Base-by-base conservation (phyloP, 2,329 filamentous ascomycete species). In the Neoascochyta sp. region DNA sequence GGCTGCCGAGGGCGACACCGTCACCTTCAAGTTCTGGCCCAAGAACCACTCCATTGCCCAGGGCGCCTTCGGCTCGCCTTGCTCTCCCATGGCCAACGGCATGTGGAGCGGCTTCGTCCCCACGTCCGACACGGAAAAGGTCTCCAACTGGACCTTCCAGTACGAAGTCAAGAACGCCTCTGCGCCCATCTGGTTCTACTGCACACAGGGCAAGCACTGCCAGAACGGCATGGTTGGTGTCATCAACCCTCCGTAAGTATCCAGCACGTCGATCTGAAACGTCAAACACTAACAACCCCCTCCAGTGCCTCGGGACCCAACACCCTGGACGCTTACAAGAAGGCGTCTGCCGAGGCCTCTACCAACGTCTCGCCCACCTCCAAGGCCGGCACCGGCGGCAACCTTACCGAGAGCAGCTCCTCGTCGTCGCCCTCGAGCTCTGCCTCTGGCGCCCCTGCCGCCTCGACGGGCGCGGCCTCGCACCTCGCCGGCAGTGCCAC, bases 121-220 rank as follows among this genome's bases (percentile, higher is more conserved):
- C 12, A 52, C 49, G 16, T 42, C 39, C 22, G 39, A 43, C 18
- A 46, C 42, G n/a, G 34, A 42, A 8, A 45, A 38, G 9, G 53
- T 47, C 8, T 45, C 57, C 9, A 35, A 43, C 22, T 45, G 32
- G 25, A 54, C 51, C 5, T 65, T 59, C 46, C 51, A 45, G 24
- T 50, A 57, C 36, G 48, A 47, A 9, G 57, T 65, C 34, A 57
- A 29, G 9, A 60, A 64, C 25, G 56, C 52, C 21, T 59, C 57
- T 9, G 39, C 48, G 9, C 62, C 62, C n/a, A 45, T 63, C 37
- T 63, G 60, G 55, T 61, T 60, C 49, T 65, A 65, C 52, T 65
- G 62, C 52, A 51, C 56, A n/a, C 60, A 61, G 31, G 58, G 43
- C 27, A 32, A 42, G 43, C 62, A 65, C 36, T 65, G 62, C 50